These are phyloP conservation scores for Hygrophoropsis aurantiaca DNA, from an alignment of 768 basidiomycete species.

Conservation along the genomic window DNA sequence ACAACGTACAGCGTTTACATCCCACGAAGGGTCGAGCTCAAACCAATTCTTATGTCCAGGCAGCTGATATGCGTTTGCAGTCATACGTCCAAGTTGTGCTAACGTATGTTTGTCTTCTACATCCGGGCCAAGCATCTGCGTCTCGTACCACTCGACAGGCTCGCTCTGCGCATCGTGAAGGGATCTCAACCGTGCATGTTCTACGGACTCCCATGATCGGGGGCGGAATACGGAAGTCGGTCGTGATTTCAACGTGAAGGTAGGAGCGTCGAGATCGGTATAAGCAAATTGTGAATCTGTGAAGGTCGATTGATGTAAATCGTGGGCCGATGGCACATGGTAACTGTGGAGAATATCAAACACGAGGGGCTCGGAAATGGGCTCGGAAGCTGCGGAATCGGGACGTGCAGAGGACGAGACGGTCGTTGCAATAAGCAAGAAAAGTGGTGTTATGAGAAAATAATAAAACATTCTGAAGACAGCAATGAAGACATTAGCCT, in stretches of 20 bases:
- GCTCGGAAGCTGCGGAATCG: too few relatives aligned
- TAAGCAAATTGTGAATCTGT: too few relatives aligned
- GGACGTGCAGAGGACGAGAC: background rate
- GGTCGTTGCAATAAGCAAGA: background rate
- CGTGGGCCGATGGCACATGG: too few relatives aligned
- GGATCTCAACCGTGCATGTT: slow-evolving; percentile 54
- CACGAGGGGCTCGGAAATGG: too few relatives aligned
- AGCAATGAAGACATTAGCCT: background rate
- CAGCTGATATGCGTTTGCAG: slow-evolving; percentile 83
- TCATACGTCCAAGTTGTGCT: slow-evolving; percentile 81
- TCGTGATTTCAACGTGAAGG: slow-evolving; percentile 40
- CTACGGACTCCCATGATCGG: slow-evolving; percentile 46
- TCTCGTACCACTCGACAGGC: slow-evolving; percentile 63
- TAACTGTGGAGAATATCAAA: too few relatives aligned
- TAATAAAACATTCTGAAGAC: background rate
- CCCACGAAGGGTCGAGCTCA: slow-evolving; percentile 75
- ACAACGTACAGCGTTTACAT: slow-evolving; percentile 41
- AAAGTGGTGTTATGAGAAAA: background rate
- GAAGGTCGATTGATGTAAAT: too few relatives aligned
- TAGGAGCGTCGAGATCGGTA: slow-evolving; percentile 4
- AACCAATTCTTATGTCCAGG: slow-evolving; percentile 79
- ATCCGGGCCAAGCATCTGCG: slow-evolving; percentile 72
- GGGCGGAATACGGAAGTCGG: slow-evolving; percentile 62
- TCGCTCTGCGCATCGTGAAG: slow-evolving; percentile 49
- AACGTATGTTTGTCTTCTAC: slow-evolving; percentile 78